Base-by-base conservation (phyloP, 768 basidiomycete species). In the Podaxis sp. region DNA sequence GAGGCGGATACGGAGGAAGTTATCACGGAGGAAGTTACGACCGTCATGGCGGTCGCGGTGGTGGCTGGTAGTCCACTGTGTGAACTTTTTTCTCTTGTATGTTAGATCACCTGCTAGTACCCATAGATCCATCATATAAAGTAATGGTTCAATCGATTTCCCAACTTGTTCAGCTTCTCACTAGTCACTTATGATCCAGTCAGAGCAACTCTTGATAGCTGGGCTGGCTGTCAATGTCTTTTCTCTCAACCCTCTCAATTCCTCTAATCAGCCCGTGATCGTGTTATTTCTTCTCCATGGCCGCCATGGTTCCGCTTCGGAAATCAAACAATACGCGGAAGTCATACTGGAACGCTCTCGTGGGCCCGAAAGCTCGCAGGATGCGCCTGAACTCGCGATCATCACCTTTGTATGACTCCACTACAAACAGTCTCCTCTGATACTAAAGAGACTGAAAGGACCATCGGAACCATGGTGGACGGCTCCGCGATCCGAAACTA, bases 201-300 rank as follows among this genome's bases (percentile, higher is more conserved):
- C 38, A 33, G 66, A 76, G 37, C 68, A 67, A 13, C 60, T 73
- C n/a, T 43, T 68, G 4, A 69, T 82, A 13, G 77, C 75, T 7
- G 81, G 80, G 1, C 66, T 82, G 15, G 66, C 71, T 33, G 71
- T 77, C 17, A 66, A 74, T 54, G 69, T 79, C 11, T 78, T 74
- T 67, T 72, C 69, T n/a, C 57, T 67, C 43, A 61, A 67, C 61
- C n/a, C 56, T 22, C 9, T 63, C 64, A n/a, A 58, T 57, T 2
- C 72, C 74, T 8, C 68, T 75, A 12, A 73, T 76, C 7, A 72
- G 74, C 11, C 77, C 2, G 67, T 76, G 11, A 73, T 77, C 4
- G 73, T 74, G 3, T 66, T 80, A 47, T 83, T 81, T 65, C 67
- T 79, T 29, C 71, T 83, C 1, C 82, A 82, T 66, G 80, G 82